A percentile compares a stretch with the other conserved stretches of the same genome.
These are phyloP conservation scores for Wickerhamiella kazuoi DNA, from an alignment of 805 yeast genomes.

Conservation along the genomic window DNA sequence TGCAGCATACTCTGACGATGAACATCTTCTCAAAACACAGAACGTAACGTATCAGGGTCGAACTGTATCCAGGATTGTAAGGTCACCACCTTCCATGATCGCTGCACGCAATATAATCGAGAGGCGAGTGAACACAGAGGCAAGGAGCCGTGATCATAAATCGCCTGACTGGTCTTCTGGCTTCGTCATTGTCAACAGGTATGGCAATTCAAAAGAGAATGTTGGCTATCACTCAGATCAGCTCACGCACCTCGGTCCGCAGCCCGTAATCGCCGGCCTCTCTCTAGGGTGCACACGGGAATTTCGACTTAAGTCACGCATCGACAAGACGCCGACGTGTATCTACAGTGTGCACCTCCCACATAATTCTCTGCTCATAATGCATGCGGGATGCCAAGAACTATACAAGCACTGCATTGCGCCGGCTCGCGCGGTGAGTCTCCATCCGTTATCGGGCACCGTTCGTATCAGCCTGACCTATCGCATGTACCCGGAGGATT, in stretches of 20 bases:
- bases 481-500: conserved; percentile 32
- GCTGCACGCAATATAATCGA: conserved; percentile 26
- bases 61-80: conserved; percentile 15
- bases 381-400: conserved; percentile 73
- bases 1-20: conserved; percentile 22
- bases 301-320: conserved; percentile 33
- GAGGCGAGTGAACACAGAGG: conserved; percentile 25
- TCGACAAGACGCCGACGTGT: conserved; percentile 16
- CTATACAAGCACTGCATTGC: conserved; percentile 50
- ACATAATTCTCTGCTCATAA: conserved; percentile 49
- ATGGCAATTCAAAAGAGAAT: conserved; percentile 30
- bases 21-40: conserved; percentile 8
- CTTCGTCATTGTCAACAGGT: conserved; percentile 39
- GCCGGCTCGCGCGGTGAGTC: conserved; percentile 24
- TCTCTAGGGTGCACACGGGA: conserved; percentile 55
- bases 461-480: conserved; percentile 48
- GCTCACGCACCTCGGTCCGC: conserved; percentile 54
- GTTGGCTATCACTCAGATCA: conserved; percentile 68
- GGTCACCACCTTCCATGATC: conserved; percentile 27
- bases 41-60: conserved; percentile 26
- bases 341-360: conserved; percentile 42
- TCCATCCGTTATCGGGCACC: conserved; percentile 33
- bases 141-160: conserved; percentile 13
- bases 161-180: conserved; percentile 32
- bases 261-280: conserved; percentile 46